phyloP scores from a whole-genome alignment of 371 early-diverging fungal genomes.

The Apophysomyces variabilis region DNA sequence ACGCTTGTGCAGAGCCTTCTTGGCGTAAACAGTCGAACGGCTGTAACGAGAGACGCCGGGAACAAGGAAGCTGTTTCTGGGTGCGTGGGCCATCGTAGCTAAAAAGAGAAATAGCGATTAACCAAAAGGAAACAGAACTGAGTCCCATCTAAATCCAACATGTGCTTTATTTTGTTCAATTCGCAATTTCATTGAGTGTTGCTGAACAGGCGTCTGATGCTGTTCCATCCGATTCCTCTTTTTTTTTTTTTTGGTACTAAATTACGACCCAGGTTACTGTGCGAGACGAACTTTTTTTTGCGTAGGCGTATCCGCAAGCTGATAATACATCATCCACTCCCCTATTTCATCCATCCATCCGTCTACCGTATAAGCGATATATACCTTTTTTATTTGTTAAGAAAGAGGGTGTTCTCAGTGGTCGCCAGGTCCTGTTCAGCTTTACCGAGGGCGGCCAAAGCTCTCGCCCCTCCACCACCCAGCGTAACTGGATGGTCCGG shows the following conservation, averaged over 20 bases:
- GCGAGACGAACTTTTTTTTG: not conserved
- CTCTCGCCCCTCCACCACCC: not conserved
- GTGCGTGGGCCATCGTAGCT: slow-evolving; percentile 32
- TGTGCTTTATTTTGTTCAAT: too few relatives aligned
- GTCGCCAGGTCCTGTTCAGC: not conserved
- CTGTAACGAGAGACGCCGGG: slow-evolving; percentile 81
- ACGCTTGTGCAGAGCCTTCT: slow-evolving; percentile 86
- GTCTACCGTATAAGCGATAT: not conserved
- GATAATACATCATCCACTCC: not conserved
- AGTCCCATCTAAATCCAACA: too few relatives aligned
- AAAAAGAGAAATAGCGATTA: not conserved
- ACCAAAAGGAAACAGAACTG: too few relatives aligned
- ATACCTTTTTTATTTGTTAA: slow-evolving; percentile 10
- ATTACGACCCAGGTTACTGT: not conserved
- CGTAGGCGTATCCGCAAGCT: not conserved
- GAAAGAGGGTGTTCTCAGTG: slow-evolving; percentile 7
- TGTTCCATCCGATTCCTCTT: too few relatives aligned
- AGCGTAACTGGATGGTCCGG: not conserved
- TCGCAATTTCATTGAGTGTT: too few relatives aligned
- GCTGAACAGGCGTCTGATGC: too few relatives aligned
- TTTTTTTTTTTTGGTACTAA: too few relatives aligned
- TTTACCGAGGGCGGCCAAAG: not conserved
- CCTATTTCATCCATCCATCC: slow-evolving; percentile 3
- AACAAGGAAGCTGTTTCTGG: slow-evolving; percentile 79
- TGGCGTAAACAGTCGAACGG: slow-evolving; percentile 79